Evolutionary conservation across 331 rosid genomes (phyloP).

Genomic region (Phaseolus coccineus): DNA sequence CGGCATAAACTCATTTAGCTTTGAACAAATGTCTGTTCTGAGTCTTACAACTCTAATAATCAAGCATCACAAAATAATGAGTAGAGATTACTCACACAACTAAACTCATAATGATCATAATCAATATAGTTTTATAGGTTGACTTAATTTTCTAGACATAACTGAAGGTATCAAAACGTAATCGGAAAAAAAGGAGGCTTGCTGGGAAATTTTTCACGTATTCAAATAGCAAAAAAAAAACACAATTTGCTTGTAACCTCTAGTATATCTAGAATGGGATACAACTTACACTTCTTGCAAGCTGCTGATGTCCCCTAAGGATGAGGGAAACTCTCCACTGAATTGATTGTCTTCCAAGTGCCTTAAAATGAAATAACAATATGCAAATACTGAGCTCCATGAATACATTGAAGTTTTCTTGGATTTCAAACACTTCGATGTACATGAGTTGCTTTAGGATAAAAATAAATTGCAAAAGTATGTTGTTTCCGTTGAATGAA

Average conservation of each 20-base stretch:
- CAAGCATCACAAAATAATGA: not conserved
- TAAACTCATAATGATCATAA: not conserved
- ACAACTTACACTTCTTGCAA: slow-evolving; percentile 83
- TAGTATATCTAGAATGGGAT: not conserved
- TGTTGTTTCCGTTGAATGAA: slow-evolving; percentile 21
- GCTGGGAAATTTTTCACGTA: slow-evolving; percentile 2
- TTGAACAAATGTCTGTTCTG: slow-evolving; percentile 13
- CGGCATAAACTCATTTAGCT: slow-evolving; percentile 6
- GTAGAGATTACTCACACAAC: not conserved
- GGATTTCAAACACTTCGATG: slow-evolving; percentile 41
- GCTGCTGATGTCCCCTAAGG: slow-evolving; percentile 66
- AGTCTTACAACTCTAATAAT: not conserved
- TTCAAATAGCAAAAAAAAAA: slow-evolving; percentile 1
- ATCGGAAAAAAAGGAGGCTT: not conserved
- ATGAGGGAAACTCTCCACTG: slow-evolving; percentile 77
- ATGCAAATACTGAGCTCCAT: slow-evolving; percentile 25
- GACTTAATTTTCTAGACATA: slow-evolving; percentile 8
- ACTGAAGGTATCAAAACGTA: slow-evolving; percentile 16
- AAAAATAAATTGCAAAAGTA: slow-evolving; percentile 10
- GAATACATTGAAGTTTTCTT: slow-evolving; percentile 34
- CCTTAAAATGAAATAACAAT: slow-evolving; percentile 53
- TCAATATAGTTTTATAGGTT: not conserved
- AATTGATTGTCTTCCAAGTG: slow-evolving; percentile 87
- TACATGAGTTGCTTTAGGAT: slow-evolving; percentile 18
- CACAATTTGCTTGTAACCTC: slow-evolving; percentile 3